phyloP scores from a whole-genome alignment of 345 rosid species.

The Pistacia atlantica region DNA sequence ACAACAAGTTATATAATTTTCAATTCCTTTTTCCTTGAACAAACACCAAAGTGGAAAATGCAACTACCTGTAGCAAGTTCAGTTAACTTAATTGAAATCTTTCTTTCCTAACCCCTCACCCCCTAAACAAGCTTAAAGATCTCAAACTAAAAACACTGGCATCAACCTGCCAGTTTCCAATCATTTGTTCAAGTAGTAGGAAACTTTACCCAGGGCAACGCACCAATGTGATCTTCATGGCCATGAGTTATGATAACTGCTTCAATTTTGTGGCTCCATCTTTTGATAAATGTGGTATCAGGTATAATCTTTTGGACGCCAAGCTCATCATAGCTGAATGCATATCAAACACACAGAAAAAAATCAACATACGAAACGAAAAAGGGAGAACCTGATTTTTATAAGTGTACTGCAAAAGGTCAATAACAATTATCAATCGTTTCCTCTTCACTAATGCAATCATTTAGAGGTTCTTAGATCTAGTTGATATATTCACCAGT shows the following conservation, averaged over 20 bases:
- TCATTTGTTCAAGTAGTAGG: constrained; percentile 36
- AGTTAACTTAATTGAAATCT: too few relatives aligned
- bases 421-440: constrained; percentile 6
- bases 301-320: constrained; percentile 96
- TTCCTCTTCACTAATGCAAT: background rate
- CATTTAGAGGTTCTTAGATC: background rate
- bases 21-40: constrained; percentile 2
- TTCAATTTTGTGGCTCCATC: constrained; percentile 97
- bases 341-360: constrained; percentile 10
- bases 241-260: constrained; percentile 98
- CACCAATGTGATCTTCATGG: constrained; percentile 99
- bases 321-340: constrained; percentile 82
- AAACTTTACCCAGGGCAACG: constrained; percentile 99
- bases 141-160: background rate
- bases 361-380: constrained; percentile 17
- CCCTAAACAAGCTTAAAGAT: background rate
- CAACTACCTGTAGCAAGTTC: background rate
- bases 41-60: background rate
- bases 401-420: constrained; percentile 2
- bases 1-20: background rate
- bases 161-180: background rate
- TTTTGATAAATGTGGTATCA: constrained; percentile 91
- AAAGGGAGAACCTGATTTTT: constrained; percentile 8
- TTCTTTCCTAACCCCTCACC: background rate
- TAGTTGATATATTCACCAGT: background rate